Percentiles rank a stretch among this genome's conserved stretches.
These are phyloP conservation scores for Fusarium sp. DNA, from an alignment of 2,329 filamentous ascomycete genomes.

Conservation along the genomic window DNA sequence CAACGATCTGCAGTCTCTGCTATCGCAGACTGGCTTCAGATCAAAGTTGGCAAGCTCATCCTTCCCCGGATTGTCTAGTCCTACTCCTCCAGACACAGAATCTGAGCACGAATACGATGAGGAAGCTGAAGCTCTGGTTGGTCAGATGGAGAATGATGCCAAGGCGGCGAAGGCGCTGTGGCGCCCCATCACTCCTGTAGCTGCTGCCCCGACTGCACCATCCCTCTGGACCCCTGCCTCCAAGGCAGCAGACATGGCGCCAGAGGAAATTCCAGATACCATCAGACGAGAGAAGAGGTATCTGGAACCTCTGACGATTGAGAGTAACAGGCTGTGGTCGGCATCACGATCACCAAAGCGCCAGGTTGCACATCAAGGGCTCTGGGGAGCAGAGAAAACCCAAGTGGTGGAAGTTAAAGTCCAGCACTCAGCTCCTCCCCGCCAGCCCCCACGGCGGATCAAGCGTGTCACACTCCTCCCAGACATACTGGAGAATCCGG, in stretches of 20 bases:
- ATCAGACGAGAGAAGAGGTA: conserved; percentile 21
- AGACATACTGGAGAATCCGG: conserved; percentile 68
- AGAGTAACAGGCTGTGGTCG: conserved; percentile 38
- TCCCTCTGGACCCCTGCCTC: conserved; percentile 39
- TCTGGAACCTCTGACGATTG: conserved; percentile 32
- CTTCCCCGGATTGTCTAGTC: conserved; percentile 32
- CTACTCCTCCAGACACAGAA: conserved; percentile 63
- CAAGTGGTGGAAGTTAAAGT: conserved; percentile 29
- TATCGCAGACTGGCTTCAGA: conserved; percentile 27
- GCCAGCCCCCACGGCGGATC: conserved; percentile 62
- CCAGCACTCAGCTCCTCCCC: conserved; percentile 57
- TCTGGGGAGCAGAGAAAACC: conserved; percentile 34
- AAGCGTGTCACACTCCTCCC: conserved; percentile 66
- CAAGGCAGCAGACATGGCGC: conserved; percentile 18
- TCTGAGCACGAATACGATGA: conserved; percentile 48
- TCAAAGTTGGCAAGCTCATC: conserved; percentile 20
- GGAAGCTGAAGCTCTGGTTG: conserved; percentile 29
- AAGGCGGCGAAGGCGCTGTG: conserved; percentile 35
- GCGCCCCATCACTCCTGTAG: conserved; percentile 31
- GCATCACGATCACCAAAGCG: conserved; percentile 15
- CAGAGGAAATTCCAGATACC: conserved; percentile 16
- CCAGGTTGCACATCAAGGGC: conserved; percentile 12
- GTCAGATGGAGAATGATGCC: conserved; percentile 22
- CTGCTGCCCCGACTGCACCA: conserved; percentile 16
- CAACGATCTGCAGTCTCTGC: conserved; percentile 28